Evolutionary conservation across 1,139 yeast genomes (phyloP).

Genomic region (Nakaseomyces kungkrabaensis): DNA sequence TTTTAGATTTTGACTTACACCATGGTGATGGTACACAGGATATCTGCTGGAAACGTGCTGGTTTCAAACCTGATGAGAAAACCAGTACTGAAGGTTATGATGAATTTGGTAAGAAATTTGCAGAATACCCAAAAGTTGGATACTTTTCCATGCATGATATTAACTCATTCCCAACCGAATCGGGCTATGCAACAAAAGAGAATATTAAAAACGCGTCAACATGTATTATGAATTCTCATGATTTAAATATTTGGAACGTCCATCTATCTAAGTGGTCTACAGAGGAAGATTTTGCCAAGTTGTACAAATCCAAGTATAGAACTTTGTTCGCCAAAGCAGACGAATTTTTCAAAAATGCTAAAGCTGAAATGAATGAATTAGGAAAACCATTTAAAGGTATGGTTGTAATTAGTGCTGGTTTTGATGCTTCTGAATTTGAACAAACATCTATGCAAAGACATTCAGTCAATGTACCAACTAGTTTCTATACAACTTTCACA

Average conservation of each 20-base stretch:
- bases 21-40: constrained; percentile 94
- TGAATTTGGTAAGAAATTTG: constrained; percentile 45
- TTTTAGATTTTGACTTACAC: constrained; percentile 75
- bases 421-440: constrained; percentile 82
- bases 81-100: constrained; percentile 33
- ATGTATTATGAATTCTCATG: constrained; percentile 67
- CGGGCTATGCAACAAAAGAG: constrained; percentile 65
- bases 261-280: constrained; percentile 60
- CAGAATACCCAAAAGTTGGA: constrained; percentile 58
- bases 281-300: constrained; percentile 52
- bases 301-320: constrained; percentile 55
- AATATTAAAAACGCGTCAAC: constrained; percentile 70
- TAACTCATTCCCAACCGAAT: constrained; percentile 78
- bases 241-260: constrained; percentile 74
- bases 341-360: constrained; percentile 49
- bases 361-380: constrained; percentile 35
- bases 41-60: constrained; percentile 71
- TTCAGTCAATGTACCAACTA: constrained; percentile 73
- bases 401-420: constrained; percentile 72
- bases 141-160: constrained; percentile 81
- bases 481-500: constrained; percentile 66
- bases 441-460: constrained; percentile 80
- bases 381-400: constrained; percentile 54
- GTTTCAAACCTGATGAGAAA: constrained; percentile 32
- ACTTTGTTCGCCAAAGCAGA: constrained; percentile 58